phyloP scores from a whole-genome alignment of 2,329 filamentous ascomycete species.

The Colletotrichum incanum region DNA sequence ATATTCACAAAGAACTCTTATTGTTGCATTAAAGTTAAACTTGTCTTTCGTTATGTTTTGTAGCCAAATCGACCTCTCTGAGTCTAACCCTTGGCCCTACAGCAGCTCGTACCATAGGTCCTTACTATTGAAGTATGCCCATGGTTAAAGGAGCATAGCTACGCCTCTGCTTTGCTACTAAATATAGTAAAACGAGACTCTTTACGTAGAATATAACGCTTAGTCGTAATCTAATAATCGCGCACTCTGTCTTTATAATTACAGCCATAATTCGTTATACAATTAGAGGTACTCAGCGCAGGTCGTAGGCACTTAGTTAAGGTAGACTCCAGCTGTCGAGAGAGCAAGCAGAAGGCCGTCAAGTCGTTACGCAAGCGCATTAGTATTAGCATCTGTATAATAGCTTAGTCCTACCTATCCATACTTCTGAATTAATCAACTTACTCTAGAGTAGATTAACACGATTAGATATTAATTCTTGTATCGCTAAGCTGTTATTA shows the following conservation, averaged over 20 bases:
- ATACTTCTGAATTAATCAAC: too few relatives aligned
- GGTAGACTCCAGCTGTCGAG: too few relatives aligned
- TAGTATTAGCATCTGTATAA: too few relatives aligned
- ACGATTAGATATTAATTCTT: too few relatives aligned
- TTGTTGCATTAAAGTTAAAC: slow-evolving; percentile 47
- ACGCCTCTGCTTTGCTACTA: slow-evolving; percentile 48
- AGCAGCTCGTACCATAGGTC: slow-evolving; percentile 64
- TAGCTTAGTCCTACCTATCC: too few relatives aligned
- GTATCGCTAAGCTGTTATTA: too few relatives aligned
- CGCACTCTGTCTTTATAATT: slow-evolving; percentile 51
- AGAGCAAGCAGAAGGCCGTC: too few relatives aligned
- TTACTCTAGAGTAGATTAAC: too few relatives aligned
- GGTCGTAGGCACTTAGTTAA: too few relatives aligned
- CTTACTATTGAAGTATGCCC: slow-evolving; percentile 59
- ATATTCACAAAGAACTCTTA: slow-evolving; percentile 50
- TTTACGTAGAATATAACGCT: slow-evolving; percentile 55
- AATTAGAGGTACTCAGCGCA: slow-evolving; percentile 56
- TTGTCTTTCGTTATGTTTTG: slow-evolving; percentile 44
- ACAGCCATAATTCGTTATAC: slow-evolving; percentile 57
- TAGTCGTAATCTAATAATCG: slow-evolving; percentile 51
- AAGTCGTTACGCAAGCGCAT: too few relatives aligned
- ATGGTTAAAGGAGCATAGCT: slow-evolving; percentile 57
- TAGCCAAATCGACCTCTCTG: slow-evolving; percentile 46
- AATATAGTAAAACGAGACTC: slow-evolving; percentile 56
- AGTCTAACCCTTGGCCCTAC: slow-evolving; percentile 29